A percentile compares a stretch with the other conserved stretches of the same genome.
Evolutionary conservation across 169 alveolate genomes (phyloP).

Genomic region (Plasmodium berghei): DNA sequence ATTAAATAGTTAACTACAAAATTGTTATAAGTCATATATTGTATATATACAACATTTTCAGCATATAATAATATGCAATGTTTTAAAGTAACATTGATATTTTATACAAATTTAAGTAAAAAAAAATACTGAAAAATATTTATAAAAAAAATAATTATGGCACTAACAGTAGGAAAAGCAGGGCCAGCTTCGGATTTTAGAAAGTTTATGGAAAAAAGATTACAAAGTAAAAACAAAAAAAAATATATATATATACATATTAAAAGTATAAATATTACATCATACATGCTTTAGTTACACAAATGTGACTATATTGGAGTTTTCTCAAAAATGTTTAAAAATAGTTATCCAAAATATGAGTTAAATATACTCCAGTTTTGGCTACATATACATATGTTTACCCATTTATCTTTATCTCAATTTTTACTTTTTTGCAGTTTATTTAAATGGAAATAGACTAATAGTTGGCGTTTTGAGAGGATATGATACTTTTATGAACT

Average conservation of each 20-base stretch:
- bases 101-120: too few species aligned
- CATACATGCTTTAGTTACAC: neutral
- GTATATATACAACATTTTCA: neutral
- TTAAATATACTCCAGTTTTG: neutral
- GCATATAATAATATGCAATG: neutral
- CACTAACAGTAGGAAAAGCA: constrained; percentile 87
- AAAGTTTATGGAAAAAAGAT: constrained; percentile 91
- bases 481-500: constrained; percentile 98
- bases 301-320: too few species aligned
- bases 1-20: too few species aligned
- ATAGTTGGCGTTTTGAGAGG: constrained; percentile 98
- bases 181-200: constrained; percentile 93
- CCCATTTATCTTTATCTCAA: neutral
- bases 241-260: neutral
- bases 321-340: too few species aligned
- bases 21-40: too few species aligned
- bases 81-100: too few species aligned
- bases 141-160: constrained; percentile 7
- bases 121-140: too few species aligned
- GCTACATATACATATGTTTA: neutral
- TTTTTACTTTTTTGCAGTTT: constrained; percentile 80
- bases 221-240: constrained; percentile 85
- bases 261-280: neutral
- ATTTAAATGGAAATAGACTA: constrained; percentile 92
- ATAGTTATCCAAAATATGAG: too few species aligned